A percentile compares a stretch with the other conserved stretches of the same genome.
Evolutionary conservation across 495 filamentous ascomycete species (phyloP).

Genomic region (Podospora pseudopauciseta): DNA sequence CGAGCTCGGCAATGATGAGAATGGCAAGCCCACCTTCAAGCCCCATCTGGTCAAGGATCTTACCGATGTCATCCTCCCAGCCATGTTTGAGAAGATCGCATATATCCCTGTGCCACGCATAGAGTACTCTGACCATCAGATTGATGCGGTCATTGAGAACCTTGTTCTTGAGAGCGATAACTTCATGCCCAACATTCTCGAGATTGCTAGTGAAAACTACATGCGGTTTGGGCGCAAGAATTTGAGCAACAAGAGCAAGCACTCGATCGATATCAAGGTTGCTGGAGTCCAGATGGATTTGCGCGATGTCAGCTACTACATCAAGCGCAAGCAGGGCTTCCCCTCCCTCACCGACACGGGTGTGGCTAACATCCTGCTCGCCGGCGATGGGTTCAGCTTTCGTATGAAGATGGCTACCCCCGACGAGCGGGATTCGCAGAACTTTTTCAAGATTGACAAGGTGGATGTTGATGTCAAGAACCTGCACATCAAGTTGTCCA

Average conservation of each 20-base stretch:
- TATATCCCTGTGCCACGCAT: constrained; percentile 94
- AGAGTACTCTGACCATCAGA: constrained; percentile 79
- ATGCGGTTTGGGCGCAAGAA: constrained; percentile 92
- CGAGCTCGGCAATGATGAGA: constrained; percentile 74
- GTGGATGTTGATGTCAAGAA: constrained; percentile 80
- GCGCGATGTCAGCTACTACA: constrained; percentile 87
- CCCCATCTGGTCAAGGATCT: constrained; percentile 86
- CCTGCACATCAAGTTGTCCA: constrained; percentile 83
- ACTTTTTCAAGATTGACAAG: constrained; percentile 93
- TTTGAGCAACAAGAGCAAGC: constrained; percentile 65
- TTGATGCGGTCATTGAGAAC: constrained; percentile 91
- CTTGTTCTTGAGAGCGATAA: constrained; percentile 94
- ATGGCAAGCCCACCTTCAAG: constrained; percentile 86
- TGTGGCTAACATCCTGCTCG: constrained; percentile 85
- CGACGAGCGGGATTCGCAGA: constrained; percentile 67
- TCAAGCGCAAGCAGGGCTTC: constrained; percentile 95
- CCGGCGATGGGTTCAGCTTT: constrained; percentile 85
- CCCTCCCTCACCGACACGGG: constrained; percentile 85
- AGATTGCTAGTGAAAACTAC: constrained; percentile 90
- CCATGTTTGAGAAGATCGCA: constrained; percentile 76
- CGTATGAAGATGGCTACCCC: constrained; percentile 84
- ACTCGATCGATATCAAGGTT: constrained; percentile 77
- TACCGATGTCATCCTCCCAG: constrained; percentile 80
- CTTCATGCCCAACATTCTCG: constrained; percentile 90
- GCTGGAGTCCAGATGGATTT: constrained; percentile 88